Percentiles rank a stretch among this genome's conserved stretches.
These are phyloP conservation scores for Hypoxylon crocopeplum DNA, from an alignment of 495 filamentous ascomycete genomes.

Conservation along the genomic window DNA sequence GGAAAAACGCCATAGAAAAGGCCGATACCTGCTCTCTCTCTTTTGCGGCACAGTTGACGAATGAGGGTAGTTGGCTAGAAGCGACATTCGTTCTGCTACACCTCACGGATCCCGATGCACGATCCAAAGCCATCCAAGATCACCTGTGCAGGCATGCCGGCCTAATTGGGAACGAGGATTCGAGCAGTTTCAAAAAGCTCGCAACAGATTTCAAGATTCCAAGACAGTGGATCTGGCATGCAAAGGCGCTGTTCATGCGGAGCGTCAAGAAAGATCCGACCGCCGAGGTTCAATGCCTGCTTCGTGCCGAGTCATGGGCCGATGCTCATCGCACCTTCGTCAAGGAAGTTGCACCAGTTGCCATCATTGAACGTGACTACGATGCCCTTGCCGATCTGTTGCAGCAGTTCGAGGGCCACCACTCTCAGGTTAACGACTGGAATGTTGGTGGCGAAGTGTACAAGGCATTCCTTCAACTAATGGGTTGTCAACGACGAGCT, in stretches of 20 bases:
- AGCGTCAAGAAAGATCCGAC: slow-evolving; percentile 66
- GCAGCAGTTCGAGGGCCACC: slow-evolving; percentile 66
- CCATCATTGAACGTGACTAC: slow-evolving; percentile 81
- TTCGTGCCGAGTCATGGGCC: slow-evolving; percentile 74
- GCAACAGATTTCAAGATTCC: slow-evolving; percentile 70
- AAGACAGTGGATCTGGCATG: slow-evolving; percentile 79
- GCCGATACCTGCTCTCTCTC: slow-evolving; percentile 71
- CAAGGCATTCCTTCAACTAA: slow-evolving; percentile 75
- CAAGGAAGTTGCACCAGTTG: slow-evolving; percentile 74
- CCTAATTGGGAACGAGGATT: slow-evolving; percentile 57
- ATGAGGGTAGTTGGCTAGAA: slow-evolving; percentile 69
- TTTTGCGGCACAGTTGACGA: slow-evolving; percentile 75
- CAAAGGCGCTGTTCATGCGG: slow-evolving; percentile 83
- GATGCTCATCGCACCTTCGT: slow-evolving; percentile 86
- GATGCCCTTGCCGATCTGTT: slow-evolving; percentile 67
- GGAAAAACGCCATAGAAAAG: slow-evolving; percentile 54
- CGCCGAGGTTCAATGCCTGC: slow-evolving; percentile 74
- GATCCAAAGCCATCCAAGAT: slow-evolving; percentile 70
- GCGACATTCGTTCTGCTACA: slow-evolving; percentile 80
- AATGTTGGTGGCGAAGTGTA: slow-evolving; percentile 80
- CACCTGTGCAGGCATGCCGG: slow-evolving; percentile 72
- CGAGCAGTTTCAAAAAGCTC: slow-evolving; percentile 63
- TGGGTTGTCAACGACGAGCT: slow-evolving; percentile 46
- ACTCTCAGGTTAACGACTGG: slow-evolving; percentile 64
- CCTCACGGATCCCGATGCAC: slow-evolving; percentile 66